Base-by-base conservation (phyloP, 2,329 filamentous ascomycete genomes). In the Leptosphaerulina australis region DNA sequence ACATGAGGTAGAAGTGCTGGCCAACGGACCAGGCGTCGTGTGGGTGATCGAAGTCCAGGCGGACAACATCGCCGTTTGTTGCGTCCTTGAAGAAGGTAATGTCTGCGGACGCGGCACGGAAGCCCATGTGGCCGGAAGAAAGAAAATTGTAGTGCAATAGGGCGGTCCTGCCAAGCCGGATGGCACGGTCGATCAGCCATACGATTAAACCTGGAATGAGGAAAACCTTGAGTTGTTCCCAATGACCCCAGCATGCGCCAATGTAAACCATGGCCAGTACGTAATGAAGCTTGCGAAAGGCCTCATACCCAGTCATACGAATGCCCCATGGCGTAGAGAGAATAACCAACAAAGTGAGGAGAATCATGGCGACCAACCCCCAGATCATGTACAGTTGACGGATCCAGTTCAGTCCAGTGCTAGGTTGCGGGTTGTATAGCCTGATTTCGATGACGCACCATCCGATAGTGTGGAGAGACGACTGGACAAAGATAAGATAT, bases 181-280 rank as follows among this genome's bases (percentile, higher is more conserved):
- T 76, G 1, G 72, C 78, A 6, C 87, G 81, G 62, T 91, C 88
- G 18, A 88, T 56, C 46, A 82, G 77, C 79, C 87, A 87, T 12
- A 91, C 77, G 1, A 83, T 73, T 4, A 91, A 71, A 0, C 82
- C 82, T 0, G 88, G 66, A 1, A 68, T 41, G 18, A 68, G 60
- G 44, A 67, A 68, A 12, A 65, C 63, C 36, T 66, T 62, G 10
- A 91, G 76, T 40, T 84, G 76, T 40, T 78, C 69, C 88, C 88
- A 92, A 66, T 92, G 88, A 1, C 81, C 88, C 81, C 87, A 90
- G 70, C 87, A 87, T 3, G 87, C 87, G 4, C 86, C 88, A 10
- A 91, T 82, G 69, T 90, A 92, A 4, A 91, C 69, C 74, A 88
- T 83, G 9, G 88, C 88, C 2, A 91, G 76, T 10, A 90, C 76